Conservation (phyloP, 441 rosid species). For the Corymbia calophylla region DNA sequence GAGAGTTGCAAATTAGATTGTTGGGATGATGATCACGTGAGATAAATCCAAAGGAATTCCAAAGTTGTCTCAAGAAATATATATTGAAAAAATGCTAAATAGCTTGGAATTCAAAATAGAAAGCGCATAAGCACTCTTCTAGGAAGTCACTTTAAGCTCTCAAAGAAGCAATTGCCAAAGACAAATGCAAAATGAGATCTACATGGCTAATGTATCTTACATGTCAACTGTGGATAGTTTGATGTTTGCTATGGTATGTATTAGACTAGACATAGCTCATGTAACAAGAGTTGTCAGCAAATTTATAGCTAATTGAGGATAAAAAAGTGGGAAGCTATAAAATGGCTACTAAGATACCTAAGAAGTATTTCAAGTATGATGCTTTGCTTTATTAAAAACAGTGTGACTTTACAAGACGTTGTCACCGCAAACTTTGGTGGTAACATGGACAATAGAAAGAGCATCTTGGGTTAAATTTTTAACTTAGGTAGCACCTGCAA, state of each 20-base stretch:
- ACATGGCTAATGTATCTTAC: background rate
- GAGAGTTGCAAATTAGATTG: too few species aligned
- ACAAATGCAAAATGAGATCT: background rate
- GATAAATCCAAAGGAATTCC: too few species aligned
- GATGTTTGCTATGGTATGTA: background rate
- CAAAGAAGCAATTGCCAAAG: too few species aligned
- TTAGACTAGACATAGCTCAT: background rate
- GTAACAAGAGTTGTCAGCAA: background rate
- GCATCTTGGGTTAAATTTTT: too few species aligned
- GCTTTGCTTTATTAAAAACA: background rate
- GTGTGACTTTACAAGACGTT: background rate
- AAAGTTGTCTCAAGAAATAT: too few species aligned
- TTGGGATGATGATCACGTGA: too few species aligned
- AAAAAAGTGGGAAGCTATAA: background rate
- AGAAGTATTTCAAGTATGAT: background rate
- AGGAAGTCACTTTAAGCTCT: too few species aligned
- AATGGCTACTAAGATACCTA: background rate
- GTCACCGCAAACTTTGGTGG: background rate
- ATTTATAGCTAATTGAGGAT: background rate
- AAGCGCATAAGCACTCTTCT: too few species aligned
- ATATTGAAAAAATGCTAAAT: too few species aligned
- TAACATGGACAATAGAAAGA: background rate
- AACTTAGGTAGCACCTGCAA: too few species aligned
- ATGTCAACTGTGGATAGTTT: background rate
- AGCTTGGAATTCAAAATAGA: too few species aligned